Evolutionary conservation across 805 yeast genomes (phyloP), one percentile per base, ranked within the genome.

Genomic region (Nakazawaea ernobii): DNA sequence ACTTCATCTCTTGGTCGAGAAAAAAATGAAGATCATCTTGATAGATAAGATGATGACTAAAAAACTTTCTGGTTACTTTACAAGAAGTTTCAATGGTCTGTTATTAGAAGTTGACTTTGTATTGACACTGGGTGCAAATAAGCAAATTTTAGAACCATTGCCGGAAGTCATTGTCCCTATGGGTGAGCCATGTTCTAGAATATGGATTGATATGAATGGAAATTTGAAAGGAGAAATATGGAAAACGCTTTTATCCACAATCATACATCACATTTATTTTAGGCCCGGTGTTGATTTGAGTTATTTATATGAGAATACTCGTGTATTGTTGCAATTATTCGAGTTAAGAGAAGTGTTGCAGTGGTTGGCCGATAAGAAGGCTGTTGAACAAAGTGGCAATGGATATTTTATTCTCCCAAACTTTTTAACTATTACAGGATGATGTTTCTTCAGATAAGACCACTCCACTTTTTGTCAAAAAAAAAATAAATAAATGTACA

Each of bases 131-230:
- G 42, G 50, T 15, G 29, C 27, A 28, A 47, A 58, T 24, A 11
- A 46, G 42, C 32, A 43, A 24, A 27, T 43, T 15, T 24, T 48
- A 6, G 45, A 52, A 41, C 46, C 55, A 47, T 35, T 52, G 8
- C 52, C 56, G 14, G 49, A 54, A 5, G 59, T 68, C 1, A 69
- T 80, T 1, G 74, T 82, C 2, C 90, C 91, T 0, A 52, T 68
- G 8, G 84, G 83, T 0, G 63, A 70, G 15, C 78, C 90, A 2
- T 82, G 87, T 50, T 76, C 85, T 2, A 75, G 76, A 35, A 60
- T 84, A 8, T 89, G 97, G 96, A 69, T 86, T 10, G 85, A 83
- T 54, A 61, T 83, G 33, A 61, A 68, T 30, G 92, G 95, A 1
- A 61, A 70, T 27, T 71, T 90, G 38, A 81, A 84, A 51, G 63